Evolutionary conservation across 164 flowering plant genomes (phyloP).

Genomic region (Euptelea pleiosperma): DNA sequence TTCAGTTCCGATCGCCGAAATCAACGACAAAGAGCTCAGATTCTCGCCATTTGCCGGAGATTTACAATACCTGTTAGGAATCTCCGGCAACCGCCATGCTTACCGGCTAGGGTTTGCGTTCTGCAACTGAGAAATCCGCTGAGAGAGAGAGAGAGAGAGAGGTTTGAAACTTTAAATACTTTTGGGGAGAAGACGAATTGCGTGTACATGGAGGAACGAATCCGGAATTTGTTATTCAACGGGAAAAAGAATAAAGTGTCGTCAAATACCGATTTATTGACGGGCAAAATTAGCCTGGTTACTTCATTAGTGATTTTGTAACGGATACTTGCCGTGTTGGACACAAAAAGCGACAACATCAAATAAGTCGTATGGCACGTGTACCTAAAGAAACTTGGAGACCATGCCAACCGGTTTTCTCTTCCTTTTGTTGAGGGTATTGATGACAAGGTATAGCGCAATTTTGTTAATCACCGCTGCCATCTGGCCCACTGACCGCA

Average conservation of each 20-base stretch:
- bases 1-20: neutral
- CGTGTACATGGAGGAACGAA: constrained; percentile 11
- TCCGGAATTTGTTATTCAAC: neutral
- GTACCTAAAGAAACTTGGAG: too few relatives aligned
- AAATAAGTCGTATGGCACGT: too few relatives aligned
- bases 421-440: too few relatives aligned
- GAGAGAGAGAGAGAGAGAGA: neutral
- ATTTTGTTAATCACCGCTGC: too few relatives aligned
- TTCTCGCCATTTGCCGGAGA: neutral
- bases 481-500: too few relatives aligned
- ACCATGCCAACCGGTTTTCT: too few relatives aligned
- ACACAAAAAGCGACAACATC: too few relatives aligned
- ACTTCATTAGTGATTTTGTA: too few relatives aligned
- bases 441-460: too few relatives aligned
- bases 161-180: neutral
- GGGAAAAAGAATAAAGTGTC: neutral
- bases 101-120: constrained; percentile 3
- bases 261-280: too few relatives aligned
- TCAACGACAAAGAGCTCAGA: neutral
- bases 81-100: neutral
- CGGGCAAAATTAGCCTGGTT: too few relatives aligned
- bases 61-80: neutral
- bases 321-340: too few relatives aligned
- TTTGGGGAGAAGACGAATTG: neutral
- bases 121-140: neutral